These are phyloP conservation scores for Rhodosporidiobolus sp. DNA, from an alignment of 768 basidiomycete genomes.

Conservation along the genomic window DNA sequence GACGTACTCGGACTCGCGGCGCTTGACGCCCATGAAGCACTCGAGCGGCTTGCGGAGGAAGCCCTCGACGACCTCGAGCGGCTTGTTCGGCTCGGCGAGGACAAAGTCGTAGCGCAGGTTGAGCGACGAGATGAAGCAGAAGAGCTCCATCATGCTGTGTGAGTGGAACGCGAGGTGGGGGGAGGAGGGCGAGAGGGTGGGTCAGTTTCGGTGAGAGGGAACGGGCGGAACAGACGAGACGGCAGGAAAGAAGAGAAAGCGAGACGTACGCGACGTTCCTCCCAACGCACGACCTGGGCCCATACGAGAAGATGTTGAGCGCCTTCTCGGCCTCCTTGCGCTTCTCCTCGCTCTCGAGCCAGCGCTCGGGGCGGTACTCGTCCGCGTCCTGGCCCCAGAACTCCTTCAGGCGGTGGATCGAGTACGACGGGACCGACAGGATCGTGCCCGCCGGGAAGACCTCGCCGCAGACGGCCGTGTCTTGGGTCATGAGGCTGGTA, in stretches of 20 bases:
- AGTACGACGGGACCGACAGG: conserved; percentile 75
- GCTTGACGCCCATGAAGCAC: conserved; percentile 4
- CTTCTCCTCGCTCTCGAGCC: conserved; percentile 67
- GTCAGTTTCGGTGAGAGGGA: neutral
- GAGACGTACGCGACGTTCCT: conserved; percentile 20
- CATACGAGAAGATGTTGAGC: conserved; percentile 57
- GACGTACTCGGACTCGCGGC: neutral
- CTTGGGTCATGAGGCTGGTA: conserved; percentile 43
- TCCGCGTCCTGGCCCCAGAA: conserved; percentile 79
- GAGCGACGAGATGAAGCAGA: conserved; percentile 76
- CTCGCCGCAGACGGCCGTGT: conserved; percentile 59
- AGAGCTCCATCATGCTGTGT: conserved; percentile 67
- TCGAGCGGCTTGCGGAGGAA: conserved; percentile 56
- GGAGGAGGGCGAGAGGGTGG: conserved; percentile 13
- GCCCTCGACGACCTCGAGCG: conserved; percentile 70
- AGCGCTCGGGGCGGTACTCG: conserved; percentile 74
- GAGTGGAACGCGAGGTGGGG: conserved; percentile 42
- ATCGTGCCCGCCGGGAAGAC: conserved; percentile 69
- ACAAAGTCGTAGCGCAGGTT: conserved; percentile 60
- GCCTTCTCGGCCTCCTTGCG: conserved; percentile 59
- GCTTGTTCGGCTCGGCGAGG: conserved; percentile 31
- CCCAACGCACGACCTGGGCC: conserved; percentile 71
- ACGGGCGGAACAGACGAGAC: neutral
- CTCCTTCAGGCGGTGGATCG: conserved; percentile 68
- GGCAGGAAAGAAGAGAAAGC: too few species aligned